A percentile compares a stretch with the other conserved stretches of the same genome.
Evolutionary conservation across 169 alveolate species (phyloP).

Genomic region (Eimeria falciformis): DNA sequence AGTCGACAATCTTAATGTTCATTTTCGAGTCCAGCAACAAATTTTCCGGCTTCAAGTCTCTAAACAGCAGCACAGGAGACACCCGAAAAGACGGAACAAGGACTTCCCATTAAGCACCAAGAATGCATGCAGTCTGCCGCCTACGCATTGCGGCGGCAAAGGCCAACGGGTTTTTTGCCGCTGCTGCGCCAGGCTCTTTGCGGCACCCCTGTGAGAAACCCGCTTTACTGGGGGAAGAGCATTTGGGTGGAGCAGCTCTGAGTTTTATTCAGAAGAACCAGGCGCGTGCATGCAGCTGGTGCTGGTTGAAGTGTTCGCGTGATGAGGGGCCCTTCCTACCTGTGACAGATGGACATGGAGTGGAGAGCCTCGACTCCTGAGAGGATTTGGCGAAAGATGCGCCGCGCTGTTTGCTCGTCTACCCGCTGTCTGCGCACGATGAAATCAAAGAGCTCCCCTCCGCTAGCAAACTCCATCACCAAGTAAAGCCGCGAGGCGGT

Average conservation of each 20-base stretch:
- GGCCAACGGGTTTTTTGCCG: no score
- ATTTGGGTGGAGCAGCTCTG: no score
- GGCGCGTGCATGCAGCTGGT: not conserved
- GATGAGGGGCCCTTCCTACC: slow-evolving; percentile 77
- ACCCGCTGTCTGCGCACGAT: slow-evolving; percentile 91
- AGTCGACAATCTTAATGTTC: slow-evolving; percentile 95
- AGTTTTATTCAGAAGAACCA: no score
- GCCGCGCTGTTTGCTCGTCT: slow-evolving; percentile 83
- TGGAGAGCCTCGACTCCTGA: slow-evolving; percentile 93
- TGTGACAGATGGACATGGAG: slow-evolving; percentile 88
- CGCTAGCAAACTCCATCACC: slow-evolving; percentile 93
- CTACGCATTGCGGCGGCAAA: no score
- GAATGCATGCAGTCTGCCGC: no score
- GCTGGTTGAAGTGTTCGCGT: not conserved
- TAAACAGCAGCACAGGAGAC: not conserved
- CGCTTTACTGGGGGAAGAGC: no score
- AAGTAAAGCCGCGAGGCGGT: slow-evolving; percentile 88
- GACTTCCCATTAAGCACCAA: no score
- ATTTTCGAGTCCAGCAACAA: slow-evolving; percentile 90
- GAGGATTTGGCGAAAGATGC: slow-evolving; percentile 87
- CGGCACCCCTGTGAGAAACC: no score
- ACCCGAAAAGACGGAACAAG: no score
- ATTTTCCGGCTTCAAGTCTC: slow-evolving; percentile 95
- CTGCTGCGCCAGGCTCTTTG: no score
- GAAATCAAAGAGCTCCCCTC: slow-evolving; percentile 94